A percentile compares a stretch with the other conserved stretches of the same genome.
Evolutionary conservation across 352 stramenopile species (phyloP).

Genomic region (Phytophthora melonis): DNA sequence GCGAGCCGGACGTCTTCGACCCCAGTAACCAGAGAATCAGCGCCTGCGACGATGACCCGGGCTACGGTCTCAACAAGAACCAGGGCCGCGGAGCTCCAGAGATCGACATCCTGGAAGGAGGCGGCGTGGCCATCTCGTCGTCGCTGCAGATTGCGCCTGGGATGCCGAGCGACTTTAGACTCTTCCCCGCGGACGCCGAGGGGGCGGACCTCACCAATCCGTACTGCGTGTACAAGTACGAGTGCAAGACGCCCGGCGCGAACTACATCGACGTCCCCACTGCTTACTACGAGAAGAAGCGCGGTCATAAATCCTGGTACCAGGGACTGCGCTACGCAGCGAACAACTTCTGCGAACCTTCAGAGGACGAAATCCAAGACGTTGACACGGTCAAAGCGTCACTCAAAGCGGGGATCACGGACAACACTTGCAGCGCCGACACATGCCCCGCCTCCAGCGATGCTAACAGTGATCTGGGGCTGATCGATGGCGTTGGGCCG

Average conservation of each 20-base stretch:
- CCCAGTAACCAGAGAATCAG: constrained; percentile 57
- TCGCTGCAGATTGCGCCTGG: constrained; percentile 90
- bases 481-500: constrained; percentile 48
- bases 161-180: constrained; percentile 61
- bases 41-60: constrained; percentile 89
- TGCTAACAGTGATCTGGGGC: constrained; percentile 42
- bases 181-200: constrained; percentile 49
- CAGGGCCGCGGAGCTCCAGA: constrained; percentile 91
- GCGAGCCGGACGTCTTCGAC: constrained; percentile 60
- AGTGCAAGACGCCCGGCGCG: constrained; percentile 57
- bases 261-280: constrained; percentile 61
- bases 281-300: constrained; percentile 41
- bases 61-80: constrained; percentile 89
- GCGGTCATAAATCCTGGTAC: constrained; percentile 60
- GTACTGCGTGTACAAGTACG: constrained; percentile 53
- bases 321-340: constrained; percentile 57
- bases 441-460: constrained; percentile 57
- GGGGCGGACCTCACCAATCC: constrained; percentile 22
- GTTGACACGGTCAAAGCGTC: constrained; percentile 38
- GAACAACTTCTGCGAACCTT: constrained; percentile 55
- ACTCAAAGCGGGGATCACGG: constrained; percentile 40
- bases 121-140: constrained; percentile 81
- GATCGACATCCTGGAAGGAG: constrained; percentile 95
- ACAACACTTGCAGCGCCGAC: constrained; percentile 46
- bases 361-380: constrained; percentile 25